Base-by-base conservation (phyloP, 352 stramenopile genomes). In the Phytopythium kandeliae region DNA sequence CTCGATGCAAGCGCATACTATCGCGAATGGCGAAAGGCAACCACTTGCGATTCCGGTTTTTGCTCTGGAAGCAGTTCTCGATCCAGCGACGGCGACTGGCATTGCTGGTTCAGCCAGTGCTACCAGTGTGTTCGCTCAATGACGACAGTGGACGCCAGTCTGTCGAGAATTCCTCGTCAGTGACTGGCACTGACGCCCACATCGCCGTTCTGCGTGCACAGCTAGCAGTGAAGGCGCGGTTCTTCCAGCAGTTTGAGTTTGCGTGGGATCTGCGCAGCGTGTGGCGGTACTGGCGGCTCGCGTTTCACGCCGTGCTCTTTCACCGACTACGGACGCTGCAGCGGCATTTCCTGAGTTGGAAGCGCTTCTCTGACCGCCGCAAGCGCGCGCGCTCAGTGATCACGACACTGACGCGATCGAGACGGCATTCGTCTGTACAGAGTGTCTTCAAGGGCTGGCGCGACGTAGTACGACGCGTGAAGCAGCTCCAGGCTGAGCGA, bases 291-390 rank as follows among this genome's bases (percentile, higher is more conserved):
- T 89, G 78, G 75, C 63, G 78, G 5, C 69, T 74, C 34, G 45
- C 67, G 28, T 89, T 86, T 48, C 78, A 89, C 49, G 73, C 78
- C 2, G 49, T 67, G 22, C 51, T 87, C 21, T 89, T 87, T 51
- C 74, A 74, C 47, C 64, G 78, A 0, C 68, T 89, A 33, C 73
- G 73, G 8, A 49, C 42, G 4, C 41, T 75, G 2, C 62, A 83
- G 22, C 37, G 48, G 4, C 38, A 58, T 25, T 75, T 81, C 8
- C 35, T 56, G 2, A 38, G 1, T 13, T 86, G 74, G 78, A 62
- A 69, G 15, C 15, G 31, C 24, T 70, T 63, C 49, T 52, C 56
- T 3, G 30, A 57, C 13, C 54, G 47, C 2, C 48, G 54, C 12
- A 55, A 55, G 19, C 49, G 50, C 2, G 38, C 55, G 0, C 56